phyloP scores from a whole-genome alignment of 106 monocot species.

The Amphibolis antarctica region DNA sequence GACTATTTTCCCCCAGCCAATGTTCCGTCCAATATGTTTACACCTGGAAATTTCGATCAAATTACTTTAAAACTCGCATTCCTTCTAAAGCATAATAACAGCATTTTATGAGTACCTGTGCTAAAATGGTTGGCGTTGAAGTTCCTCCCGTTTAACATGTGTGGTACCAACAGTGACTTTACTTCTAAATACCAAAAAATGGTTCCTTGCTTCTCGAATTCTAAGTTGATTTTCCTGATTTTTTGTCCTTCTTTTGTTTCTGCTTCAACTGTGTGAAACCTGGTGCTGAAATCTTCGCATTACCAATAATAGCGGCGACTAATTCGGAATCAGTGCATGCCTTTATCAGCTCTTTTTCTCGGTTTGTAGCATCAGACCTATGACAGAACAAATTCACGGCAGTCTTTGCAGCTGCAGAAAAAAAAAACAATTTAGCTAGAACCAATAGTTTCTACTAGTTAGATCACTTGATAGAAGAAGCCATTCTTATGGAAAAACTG shows the following conservation, averaged over 20 bases:
- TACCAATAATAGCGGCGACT: conserved; percentile 85
- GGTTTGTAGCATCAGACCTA: conserved; percentile 45
- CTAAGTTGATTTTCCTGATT: conserved; percentile 41
- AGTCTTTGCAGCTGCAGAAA: conserved; percentile 69
- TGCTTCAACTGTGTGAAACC: conserved; percentile 88
- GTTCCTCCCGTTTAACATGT: no score
- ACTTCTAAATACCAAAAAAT: no score
- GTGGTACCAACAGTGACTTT: no score
- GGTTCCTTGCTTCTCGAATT: conserved; percentile 1
- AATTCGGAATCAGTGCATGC: conserved; percentile 91
- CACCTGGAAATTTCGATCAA: no score
- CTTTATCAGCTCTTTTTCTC: conserved; percentile 93
- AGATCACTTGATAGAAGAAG: no score
- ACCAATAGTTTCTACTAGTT: not conserved
- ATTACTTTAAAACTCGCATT: no score
- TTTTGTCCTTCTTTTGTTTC: conserved; percentile 94
- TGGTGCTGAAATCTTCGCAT: conserved; percentile 86
- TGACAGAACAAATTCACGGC: conserved; percentile 86
- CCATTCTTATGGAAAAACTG: no score
- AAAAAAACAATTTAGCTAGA: conserved; percentile 1
- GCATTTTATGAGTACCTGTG: no score
- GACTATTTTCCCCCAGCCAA: no score
- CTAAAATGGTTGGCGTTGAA: no score
- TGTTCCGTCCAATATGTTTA: no score
- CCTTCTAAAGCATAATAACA: no score